Evolutionary conservation across 78 protist species (phyloP).

Genomic region (Dictyostelium capitatum): DNA sequence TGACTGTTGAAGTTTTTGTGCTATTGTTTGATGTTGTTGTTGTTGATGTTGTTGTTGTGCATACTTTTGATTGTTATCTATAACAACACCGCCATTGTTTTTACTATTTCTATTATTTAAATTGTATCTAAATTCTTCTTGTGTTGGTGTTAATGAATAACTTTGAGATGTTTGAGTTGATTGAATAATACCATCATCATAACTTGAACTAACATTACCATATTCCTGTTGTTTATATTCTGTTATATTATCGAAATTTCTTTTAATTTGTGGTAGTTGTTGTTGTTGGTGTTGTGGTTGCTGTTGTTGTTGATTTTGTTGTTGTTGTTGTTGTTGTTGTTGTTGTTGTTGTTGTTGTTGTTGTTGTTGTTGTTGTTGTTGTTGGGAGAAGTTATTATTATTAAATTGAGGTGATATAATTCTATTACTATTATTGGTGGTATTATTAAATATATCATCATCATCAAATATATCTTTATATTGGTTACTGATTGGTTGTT

Average conservation of each 20-base stretch:
- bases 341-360: background rate
- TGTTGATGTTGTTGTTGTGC: background rate
- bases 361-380: background rate
- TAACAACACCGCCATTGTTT: background rate
- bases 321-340: background rate
- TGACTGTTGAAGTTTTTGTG: background rate
- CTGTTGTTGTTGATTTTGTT: background rate
- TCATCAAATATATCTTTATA: background rate
- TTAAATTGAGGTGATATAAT: background rate
- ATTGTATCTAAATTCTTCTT: background rate
- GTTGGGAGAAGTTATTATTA: background rate
- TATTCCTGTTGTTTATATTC: background rate
- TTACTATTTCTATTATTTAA: background rate
- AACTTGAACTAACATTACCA: background rate
- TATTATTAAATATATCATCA: background rate
- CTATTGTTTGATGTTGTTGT: background rate
- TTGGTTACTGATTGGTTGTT: background rate
- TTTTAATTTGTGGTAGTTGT: no score
- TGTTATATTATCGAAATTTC: background rate
- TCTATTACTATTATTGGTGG: background rate
- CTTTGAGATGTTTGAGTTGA: background rate
- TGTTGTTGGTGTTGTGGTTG: background rate
- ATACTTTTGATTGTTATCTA: background rate
- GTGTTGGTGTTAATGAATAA: background rate
- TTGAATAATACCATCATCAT: background rate